Evolutionary conservation across 2,329 filamentous ascomycete species (phyloP), one percentile per base, ranked within the genome.

Genomic region (Ophiostoma pallidulum): DNA sequence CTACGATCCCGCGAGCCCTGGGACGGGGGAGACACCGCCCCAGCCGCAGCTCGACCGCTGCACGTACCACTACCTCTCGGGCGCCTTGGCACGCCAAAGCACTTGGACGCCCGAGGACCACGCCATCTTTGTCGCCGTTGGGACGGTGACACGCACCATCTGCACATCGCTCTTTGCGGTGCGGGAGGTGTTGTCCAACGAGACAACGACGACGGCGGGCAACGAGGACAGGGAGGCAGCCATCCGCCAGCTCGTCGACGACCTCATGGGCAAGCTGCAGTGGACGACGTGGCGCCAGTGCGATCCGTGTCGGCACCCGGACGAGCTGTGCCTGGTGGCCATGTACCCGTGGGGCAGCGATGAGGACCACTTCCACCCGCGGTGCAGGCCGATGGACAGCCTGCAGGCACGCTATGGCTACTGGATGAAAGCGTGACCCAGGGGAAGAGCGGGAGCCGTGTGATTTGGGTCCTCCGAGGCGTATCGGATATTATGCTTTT

Each of bases 71-170:
- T 72, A 70, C 49, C 62, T 74, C 0, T 51, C 57, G 3, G 57
- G 66, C 1, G 59, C 60, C 0, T 33, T 60, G 41, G 35, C 55
- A 0, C 47, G 32, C 3, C 32, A 44, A 12, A 48, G 51, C 0
- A 50, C 57, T 4, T 65, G 59, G 56, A 74, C 70, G 2, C 26
- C 54, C 3, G 62, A 68, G 28, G 75, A 77, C 51, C 45, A 57
- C 3, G 56, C 75, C 16, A 66, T 77, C n/a, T 58, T 67, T 42
- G 58, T 64, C 1, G 69, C 72, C 1, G 51, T 77, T 16, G 52
- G 60, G 12, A 57, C 57, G 2, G 69, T 74, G 10, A 61, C 64
- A 4, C 36, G 52, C 2, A 54, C 57, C 1, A 67, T 75, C 12
- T 75, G 73, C 57, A 40, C 48, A 3, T 36, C 58, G 8, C 53